phyloP scores from a whole-genome alignment of 1,139 yeast species.

The Lizanozyma gosingica region DNA sequence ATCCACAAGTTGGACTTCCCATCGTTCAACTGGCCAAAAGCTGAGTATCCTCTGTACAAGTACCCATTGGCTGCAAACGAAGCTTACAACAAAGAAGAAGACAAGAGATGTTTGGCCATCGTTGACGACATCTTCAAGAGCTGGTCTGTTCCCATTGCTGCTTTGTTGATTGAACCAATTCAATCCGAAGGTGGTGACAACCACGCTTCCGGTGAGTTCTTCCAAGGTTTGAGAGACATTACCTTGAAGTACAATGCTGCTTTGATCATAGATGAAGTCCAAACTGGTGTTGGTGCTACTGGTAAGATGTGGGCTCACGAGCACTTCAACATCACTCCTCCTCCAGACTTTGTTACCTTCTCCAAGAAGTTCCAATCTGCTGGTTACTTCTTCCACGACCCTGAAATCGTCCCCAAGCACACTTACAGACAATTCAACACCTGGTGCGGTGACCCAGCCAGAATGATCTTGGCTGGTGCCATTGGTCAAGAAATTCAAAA shows the following conservation, averaged over 20 bases:
- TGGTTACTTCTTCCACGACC: slow-evolving; percentile 65
- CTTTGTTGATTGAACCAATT: slow-evolving; percentile 62
- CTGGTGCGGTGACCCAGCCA: slow-evolving; percentile 79
- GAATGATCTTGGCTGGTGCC: slow-evolving; percentile 54
- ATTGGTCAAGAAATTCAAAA: slow-evolving; percentile 50
- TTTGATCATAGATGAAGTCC: slow-evolving; percentile 65
- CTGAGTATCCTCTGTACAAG: slow-evolving; percentile 59
- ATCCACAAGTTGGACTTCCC: slow-evolving; percentile 71
- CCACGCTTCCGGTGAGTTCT: slow-evolving; percentile 51
- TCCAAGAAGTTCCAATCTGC: slow-evolving; percentile 76
- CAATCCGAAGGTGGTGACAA: slow-evolving; percentile 76
- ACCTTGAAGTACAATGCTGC: slow-evolving; percentile 51
- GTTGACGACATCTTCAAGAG: slow-evolving; percentile 45
- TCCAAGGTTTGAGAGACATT: slow-evolving; percentile 58
- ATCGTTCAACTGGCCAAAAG: slow-evolving; percentile 70
- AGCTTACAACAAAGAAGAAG: slow-evolving; percentile 49
- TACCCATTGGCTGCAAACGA: slow-evolving; percentile 52
- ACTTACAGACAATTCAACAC: slow-evolving; percentile 76
- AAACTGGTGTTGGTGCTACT: slow-evolving; percentile 68
- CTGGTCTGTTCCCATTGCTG: slow-evolving; percentile 52
- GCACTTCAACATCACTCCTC: slow-evolving; percentile 53
- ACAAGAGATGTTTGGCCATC: slow-evolving; percentile 46
- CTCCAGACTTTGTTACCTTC: slow-evolving; percentile 68
- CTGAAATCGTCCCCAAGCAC: slow-evolving; percentile 48
- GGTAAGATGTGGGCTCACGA: slow-evolving; percentile 72